A percentile compares a stretch with the other conserved stretches of the same genome.
Evolutionary conservation across 2,329 filamentous ascomycete species (phyloP).

Genomic region (Fusarium denticulatum): DNA sequence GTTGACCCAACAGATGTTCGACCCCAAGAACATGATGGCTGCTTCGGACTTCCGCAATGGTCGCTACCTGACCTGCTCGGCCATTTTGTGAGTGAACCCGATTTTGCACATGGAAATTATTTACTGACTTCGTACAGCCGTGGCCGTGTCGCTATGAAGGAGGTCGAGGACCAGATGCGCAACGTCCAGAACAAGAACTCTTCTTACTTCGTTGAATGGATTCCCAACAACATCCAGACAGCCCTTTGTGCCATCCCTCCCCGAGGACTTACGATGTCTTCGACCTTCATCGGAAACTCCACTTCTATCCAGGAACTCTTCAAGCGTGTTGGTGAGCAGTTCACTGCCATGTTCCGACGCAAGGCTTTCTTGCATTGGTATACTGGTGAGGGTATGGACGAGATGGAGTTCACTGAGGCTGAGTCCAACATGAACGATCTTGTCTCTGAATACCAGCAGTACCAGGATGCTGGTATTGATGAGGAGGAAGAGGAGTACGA

Average conservation of each 20-base stretch:
- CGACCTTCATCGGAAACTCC: constrained; percentile 98
- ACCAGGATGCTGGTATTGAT: constrained; percentile 98
- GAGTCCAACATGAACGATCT: constrained; percentile 99
- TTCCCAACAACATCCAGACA: constrained; percentile 99
- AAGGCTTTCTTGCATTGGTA: constrained; percentile 99
- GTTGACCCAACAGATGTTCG: constrained; percentile 99
- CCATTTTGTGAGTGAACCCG: constrained; percentile 80
- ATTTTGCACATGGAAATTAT: neutral
- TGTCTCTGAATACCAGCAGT: constrained; percentile 99
- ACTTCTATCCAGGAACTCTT: constrained; percentile 99
- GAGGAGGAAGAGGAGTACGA: constrained; percentile 97
- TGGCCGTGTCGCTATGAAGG: constrained; percentile 99
- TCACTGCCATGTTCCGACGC: constrained; percentile 99
- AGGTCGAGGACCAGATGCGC: constrained; percentile 99
- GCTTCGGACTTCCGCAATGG: constrained; percentile 99
- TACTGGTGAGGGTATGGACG: constrained; percentile 99
- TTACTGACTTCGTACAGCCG: constrained; percentile 65
- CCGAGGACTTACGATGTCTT: constrained; percentile 98
- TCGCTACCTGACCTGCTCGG: constrained; percentile 98
- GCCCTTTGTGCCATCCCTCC: constrained; percentile 99
- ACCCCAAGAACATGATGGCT: constrained; percentile 99
- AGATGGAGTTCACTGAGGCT: constrained; percentile 99
- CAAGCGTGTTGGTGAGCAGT: constrained; percentile 99
- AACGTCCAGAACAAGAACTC: constrained; percentile 99
- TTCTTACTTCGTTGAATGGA: constrained; percentile 99